Evolutionary conservation across 768 basidiomycete genomes (phyloP), one percentile per base, ranked within the genome.

Genomic region (Tricholoma matsutake): DNA sequence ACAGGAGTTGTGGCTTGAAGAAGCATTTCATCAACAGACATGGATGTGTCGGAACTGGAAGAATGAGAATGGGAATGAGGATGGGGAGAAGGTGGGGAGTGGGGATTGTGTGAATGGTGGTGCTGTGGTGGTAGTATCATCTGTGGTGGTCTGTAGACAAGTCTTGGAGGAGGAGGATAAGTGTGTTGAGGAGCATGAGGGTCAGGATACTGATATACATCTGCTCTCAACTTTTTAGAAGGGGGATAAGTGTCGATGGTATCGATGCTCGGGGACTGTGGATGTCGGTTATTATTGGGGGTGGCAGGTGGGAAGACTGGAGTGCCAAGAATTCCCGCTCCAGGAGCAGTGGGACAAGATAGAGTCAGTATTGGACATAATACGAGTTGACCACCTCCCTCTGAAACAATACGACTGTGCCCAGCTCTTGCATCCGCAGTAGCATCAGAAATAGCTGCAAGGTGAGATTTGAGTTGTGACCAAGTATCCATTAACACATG

Each of bases 341-440:
- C 10, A 8, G 8, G 20, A 39, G 28, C 28, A 1, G 22, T 29
- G 22, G 41, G 1, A 7, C 43, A 9, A 22, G 41, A 29, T 2
- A 57, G 43, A 18, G 39, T 57, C 31, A 72, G 77, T n/a, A 76
- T 69, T 41, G 66, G 69, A 0, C 72, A 65, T 31, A 78, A 69
- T 22, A 79, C 76, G 63, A 83, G 74, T 34, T 74, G 75, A 0
- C 80, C 79, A n/a, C 78, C 78, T 32, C 77, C 78, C 4, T 81
- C 79, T 1, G 63, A 65, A 45, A 85, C 72, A 62, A 83, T 73
- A 13, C 81, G 75, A 2, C 73, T 57, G 64, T 83, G 85, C 0
- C 76, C 76, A 0, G 72, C 71, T 25, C 86, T 77, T 2, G 83
- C 83, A 47, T 88, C 86, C 0, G 77, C 69, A 0, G 77, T 74